A percentile compares a stretch with the other conserved stretches of the same genome.
Evolutionary conservation across 148 eudicot genomes (phyloP).

Genomic region (Fagopyrum tataricum): DNA sequence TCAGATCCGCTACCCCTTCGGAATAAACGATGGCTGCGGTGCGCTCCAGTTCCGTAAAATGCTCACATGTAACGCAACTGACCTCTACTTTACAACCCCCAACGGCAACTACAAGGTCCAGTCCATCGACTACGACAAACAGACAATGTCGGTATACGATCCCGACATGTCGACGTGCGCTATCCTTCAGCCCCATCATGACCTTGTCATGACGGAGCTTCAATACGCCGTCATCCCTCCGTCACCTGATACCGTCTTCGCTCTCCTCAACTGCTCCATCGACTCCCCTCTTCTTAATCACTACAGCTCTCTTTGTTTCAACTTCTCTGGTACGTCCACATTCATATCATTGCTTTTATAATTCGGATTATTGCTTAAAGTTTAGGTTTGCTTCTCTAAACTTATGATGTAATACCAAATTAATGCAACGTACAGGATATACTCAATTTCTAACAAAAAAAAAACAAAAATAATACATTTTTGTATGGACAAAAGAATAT

Average conservation of each 20-base stretch:
- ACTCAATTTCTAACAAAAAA: not conserved
- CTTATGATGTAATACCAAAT: no score
- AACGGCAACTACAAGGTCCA: constrained; percentile 86
- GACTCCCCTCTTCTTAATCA: constrained; percentile 83
- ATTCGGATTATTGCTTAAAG: not conserved
- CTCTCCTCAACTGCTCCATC: constrained; percentile 72
- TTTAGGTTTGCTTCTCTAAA: no score
- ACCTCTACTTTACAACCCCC: constrained; percentile 67
- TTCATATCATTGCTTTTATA: not conserved
- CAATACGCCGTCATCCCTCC: constrained; percentile 76
- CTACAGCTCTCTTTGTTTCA: constrained; percentile 68
- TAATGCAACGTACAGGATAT: no score
- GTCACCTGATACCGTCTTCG: constrained; percentile 73
- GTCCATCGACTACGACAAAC: constrained; percentile 57
- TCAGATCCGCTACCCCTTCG: constrained; percentile 68
- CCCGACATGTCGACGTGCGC: constrained; percentile 95
- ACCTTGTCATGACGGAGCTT: constrained; percentile 48
- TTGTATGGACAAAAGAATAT: no score
- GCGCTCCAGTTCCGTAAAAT: constrained; percentile 64
- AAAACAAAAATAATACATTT: no score
- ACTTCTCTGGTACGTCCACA: constrained; percentile 31
- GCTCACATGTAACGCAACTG: constrained; percentile 60
- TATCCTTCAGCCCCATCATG: constrained; percentile 86
- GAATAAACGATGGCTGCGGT: constrained; percentile 85
- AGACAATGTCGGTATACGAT: constrained; percentile 53